These are phyloP conservation scores for Neoboletus subvelutipes DNA, from an alignment of 768 basidiomycete genomes.

Conservation along the genomic window DNA sequence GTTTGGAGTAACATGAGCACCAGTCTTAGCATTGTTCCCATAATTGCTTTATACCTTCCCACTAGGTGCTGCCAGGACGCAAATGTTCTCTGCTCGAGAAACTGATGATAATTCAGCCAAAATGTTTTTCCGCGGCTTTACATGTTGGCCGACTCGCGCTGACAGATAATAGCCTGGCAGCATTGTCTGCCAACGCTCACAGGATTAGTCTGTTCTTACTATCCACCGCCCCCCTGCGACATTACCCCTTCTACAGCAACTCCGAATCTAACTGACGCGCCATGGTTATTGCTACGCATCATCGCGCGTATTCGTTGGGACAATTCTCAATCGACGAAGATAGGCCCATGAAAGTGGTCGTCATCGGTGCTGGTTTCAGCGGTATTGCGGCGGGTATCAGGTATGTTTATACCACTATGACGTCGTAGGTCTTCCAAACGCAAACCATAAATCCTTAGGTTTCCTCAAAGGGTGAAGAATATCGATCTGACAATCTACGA, in stretches of 20 bases:
- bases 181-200: not conserved
- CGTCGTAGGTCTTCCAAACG: not conserved
- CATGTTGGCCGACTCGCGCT: not conserved
- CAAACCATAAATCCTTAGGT: constrained; percentile 31
- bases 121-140: not conserved
- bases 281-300: not conserved
- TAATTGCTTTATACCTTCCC: not conserved
- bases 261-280: no score
- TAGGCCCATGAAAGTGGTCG: constrained; percentile 52
- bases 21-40: not conserved
- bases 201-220: not conserved
- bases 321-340: constrained; percentile 52
- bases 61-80: not conserved
- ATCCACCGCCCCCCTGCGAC: not conserved
- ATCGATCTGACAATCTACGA: constrained; percentile 59
- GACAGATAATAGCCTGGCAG: not conserved
- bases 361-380: constrained; percentile 59
- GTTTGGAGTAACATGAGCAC: no score
- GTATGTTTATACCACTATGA: constrained; percentile 24
- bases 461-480: constrained; percentile 53
- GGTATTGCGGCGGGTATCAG: constrained; percentile 61
- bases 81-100: not conserved
- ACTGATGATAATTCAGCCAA: not conserved
- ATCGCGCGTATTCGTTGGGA: constrained; percentile 31
- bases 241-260: not conserved